Conservation (phyloP, 164 flowering plant genomes). For the Tinospora cordifolia region DNA sequence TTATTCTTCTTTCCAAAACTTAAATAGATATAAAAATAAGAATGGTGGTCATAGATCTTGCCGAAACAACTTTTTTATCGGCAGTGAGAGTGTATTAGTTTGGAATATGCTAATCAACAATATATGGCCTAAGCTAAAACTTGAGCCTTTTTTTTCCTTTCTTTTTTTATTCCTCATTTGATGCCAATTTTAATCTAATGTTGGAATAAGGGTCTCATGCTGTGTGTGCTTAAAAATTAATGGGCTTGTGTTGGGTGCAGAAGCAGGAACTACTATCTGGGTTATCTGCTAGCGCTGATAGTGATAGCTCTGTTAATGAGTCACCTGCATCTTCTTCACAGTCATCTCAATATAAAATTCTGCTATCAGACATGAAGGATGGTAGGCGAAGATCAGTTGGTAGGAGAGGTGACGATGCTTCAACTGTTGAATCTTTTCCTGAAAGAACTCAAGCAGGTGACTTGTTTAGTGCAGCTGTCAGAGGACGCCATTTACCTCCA, state of each 20-base stretch:
- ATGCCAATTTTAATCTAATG: neutral
- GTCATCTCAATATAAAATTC: constrained; percentile 38
- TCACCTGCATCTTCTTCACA: constrained; percentile 64
- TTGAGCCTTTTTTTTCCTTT: neutral
- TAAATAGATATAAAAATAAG: too few species aligned
- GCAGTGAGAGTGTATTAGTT: constrained; percentile 1
- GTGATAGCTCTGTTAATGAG: constrained; percentile 50
- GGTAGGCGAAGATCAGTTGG: constrained; percentile 51
- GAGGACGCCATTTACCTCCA: constrained; percentile 41
- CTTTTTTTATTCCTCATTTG: neutral
- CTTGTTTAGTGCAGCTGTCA: constrained; percentile 44
- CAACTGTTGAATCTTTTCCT: constrained; percentile 37
- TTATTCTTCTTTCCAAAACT: too few species aligned
- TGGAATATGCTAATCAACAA: neutral
- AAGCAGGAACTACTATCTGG: constrained; percentile 47
- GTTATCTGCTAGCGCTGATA: constrained; percentile 36
- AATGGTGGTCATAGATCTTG: too few species aligned
- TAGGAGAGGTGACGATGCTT: constrained; percentile 40
- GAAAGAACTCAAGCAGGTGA: constrained; percentile 75
- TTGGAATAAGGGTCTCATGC: neutral
- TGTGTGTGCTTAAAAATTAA: neutral
- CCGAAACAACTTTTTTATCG: too few species aligned
- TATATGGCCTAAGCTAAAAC: neutral
- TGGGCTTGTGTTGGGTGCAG: constrained; percentile 31
- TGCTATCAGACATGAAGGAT: constrained; percentile 36